Evolutionary conservation across 2,329 filamentous ascomycete genomes (phyloP).

Genomic region (Ascochyta koolunga): DNA sequence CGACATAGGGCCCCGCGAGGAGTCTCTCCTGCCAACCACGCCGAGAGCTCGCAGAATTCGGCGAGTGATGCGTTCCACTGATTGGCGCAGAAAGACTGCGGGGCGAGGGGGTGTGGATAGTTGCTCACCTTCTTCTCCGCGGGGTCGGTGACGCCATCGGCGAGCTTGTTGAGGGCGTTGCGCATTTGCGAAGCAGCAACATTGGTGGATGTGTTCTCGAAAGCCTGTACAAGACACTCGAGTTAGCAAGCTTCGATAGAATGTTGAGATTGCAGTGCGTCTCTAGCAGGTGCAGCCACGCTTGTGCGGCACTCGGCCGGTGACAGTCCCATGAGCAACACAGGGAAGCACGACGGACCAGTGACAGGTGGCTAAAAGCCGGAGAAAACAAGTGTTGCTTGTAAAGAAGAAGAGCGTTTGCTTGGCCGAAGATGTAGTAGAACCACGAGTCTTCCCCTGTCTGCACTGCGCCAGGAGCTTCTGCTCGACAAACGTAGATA

Average conservation of each 20-base stretch:
- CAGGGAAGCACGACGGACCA: not conserved
- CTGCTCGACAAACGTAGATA: not conserved
- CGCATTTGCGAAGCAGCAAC: constrained; percentile 99
- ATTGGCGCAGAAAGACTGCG: not conserved
- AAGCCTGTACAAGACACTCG: constrained; percentile 68
- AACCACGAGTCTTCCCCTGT: not conserved
- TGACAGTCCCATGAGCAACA: not conserved
- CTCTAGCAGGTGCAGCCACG: not conserved
- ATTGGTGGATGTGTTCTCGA: constrained; percentile 98
- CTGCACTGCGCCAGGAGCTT: not conserved
- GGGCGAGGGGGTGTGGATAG: constrained; percentile 1
- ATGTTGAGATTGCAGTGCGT: not conserved
- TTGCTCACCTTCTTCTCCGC: constrained; percentile 73
- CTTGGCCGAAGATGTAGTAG: not conserved
- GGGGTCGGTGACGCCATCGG: constrained; percentile 85
- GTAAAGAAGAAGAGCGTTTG: not conserved
- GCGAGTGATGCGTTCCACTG: not conserved
- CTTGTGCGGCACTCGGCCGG: not conserved
- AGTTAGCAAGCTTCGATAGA: constrained; percentile 10
- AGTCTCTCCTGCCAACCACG: constrained; percentile 15
- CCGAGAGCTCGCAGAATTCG: constrained; percentile 1
- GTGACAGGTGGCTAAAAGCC: not conserved
- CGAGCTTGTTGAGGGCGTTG: constrained; percentile 90
- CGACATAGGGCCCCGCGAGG: not conserved
- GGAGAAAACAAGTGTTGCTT: not conserved